Conservation (phyloP, 768 basidiomycete species). For the Coprinopsis sp. region DNA sequence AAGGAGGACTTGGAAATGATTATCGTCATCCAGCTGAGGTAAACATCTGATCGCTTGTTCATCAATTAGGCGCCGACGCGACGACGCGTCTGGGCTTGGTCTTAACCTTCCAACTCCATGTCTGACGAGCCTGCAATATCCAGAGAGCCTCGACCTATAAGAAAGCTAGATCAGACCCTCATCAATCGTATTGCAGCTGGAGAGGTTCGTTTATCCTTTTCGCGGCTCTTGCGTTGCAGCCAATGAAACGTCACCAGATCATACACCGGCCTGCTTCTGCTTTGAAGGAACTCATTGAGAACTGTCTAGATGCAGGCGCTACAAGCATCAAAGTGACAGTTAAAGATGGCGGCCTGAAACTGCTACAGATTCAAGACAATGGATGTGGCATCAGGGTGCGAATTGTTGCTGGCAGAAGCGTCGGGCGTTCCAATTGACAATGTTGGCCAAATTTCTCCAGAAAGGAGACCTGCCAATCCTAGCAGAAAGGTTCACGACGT, state of each 20-base stretch:
- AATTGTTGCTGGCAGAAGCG: slow-evolving; percentile 2
- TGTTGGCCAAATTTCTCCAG: too few species aligned
- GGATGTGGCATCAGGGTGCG: slow-evolving; percentile 89
- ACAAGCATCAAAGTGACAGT: slow-evolving; percentile 82
- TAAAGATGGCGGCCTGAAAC: slow-evolving; percentile 94
- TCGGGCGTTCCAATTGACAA: background rate
- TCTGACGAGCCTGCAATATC: background rate
- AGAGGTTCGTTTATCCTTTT: slow-evolving; percentile 37
- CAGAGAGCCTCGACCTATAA: slow-evolving; percentile 59
- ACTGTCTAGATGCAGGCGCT: slow-evolving; percentile 88
- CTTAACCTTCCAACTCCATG: background rate
- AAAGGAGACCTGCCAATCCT: slow-evolving; percentile 86
- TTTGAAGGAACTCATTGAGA: slow-evolving; percentile 93
- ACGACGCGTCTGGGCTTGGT: slow-evolving; percentile 4
- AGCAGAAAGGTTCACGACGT: slow-evolving; percentile 93
- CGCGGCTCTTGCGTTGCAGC: background rate
- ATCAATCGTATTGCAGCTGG: slow-evolving; percentile 91
- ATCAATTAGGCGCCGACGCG: too few species aligned
- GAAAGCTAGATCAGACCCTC: slow-evolving; percentile 72
- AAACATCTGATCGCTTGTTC: too few species aligned
- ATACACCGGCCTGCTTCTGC: slow-evolving; percentile 80
- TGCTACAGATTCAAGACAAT: slow-evolving; percentile 95
- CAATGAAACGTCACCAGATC: slow-evolving; percentile 20
- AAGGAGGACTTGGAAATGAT: background rate
- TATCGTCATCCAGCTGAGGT: too few species aligned